Evolutionary conservation across 2,329 filamentous ascomycete species (phyloP), one percentile per base, ranked within the genome.

Genomic region (Pseudogymnoascus sp.): DNA sequence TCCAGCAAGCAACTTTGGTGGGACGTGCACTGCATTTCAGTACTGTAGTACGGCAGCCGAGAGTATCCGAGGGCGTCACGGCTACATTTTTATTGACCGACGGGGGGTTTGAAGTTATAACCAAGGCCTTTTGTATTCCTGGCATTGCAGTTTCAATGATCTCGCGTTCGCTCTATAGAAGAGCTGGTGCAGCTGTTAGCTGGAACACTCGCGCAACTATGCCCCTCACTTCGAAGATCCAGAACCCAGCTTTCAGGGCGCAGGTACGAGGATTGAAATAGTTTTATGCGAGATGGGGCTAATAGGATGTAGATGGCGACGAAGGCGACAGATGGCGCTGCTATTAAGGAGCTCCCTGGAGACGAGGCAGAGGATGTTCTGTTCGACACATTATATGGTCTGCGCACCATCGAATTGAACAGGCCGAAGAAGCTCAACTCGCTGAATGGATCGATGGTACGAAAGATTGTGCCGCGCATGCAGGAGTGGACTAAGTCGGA

Each of bases 401-500:
- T 97, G 61, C 90, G 95, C 67, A 92, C 89, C 69, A 87, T 99
- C 73, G 89, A 96, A 78, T 89, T 99, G 69, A 99, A 99, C 80
- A 87, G 95, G 65, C 95, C 93, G 5, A 82, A 84, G 73, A 96
- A 97, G 79, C 83, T 92, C 75, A 97, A 99, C 78, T 89, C 93
- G 26, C 85, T 99, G 69, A 93, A 96, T 75, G 90, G 83, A 62
- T 97, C 93, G 64, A 99, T 99, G 96, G 90, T 89, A 67, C 86
- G 90, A 71, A 97, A 99, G 79, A 97, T 99, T 70, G 80, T 92
- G 57, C 93, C 93, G 21, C 85, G 95, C 64, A 76, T 99, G 73
- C 81, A 90, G 72, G 93, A 97, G 80, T 99, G 93, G 93, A 86
- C 90, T 72, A 95, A 96, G 77, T 97, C 93, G 29, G 88, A 96